phyloP scores from a whole-genome alignment of 176 grass and related monocot genomes.

The Puccinellia tenuiflora region DNA sequence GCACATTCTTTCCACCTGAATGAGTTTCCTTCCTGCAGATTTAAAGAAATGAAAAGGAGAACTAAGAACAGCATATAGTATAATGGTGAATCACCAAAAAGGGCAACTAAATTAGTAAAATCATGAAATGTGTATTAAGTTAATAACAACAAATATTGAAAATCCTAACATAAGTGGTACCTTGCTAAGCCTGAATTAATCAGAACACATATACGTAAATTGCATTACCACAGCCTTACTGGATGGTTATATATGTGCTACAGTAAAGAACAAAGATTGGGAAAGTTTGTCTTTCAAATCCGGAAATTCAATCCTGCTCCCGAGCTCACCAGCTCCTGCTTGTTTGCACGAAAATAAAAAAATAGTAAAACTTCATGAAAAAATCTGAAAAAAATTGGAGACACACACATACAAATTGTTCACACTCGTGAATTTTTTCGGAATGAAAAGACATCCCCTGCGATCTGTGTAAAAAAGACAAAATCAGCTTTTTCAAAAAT shows the following conservation, averaged over 20 bases:
- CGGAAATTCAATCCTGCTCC: too few species aligned
- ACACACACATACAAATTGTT: too few species aligned
- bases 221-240: neutral
- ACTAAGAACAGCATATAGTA: neutral
- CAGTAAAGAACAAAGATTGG: neutral
- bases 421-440: too few species aligned
- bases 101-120: neutral
- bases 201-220: neutral
- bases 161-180: neutral
- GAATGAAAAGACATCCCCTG: too few species aligned
- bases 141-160: neutral
- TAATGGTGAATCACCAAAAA: neutral
- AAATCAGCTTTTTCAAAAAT: too few species aligned
- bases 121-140: neutral
- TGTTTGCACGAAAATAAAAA: too few species aligned
- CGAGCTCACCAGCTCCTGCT: too few species aligned
- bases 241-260: neutral
- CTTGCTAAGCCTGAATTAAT: neutral
- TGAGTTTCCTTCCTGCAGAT: conserved; percentile 52
- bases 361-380: too few species aligned
- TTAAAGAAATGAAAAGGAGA: conserved; percentile 14
- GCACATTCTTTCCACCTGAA: conserved; percentile 72
- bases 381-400: too few species aligned
- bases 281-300: neutral
- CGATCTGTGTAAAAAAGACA: too few species aligned